Percentiles rank a stretch among this genome's conserved stretches.
These are phyloP conservation scores for Sporothrix curviconia DNA, from an alignment of 2,329 filamentous ascomycete species.

Conservation along the genomic window DNA sequence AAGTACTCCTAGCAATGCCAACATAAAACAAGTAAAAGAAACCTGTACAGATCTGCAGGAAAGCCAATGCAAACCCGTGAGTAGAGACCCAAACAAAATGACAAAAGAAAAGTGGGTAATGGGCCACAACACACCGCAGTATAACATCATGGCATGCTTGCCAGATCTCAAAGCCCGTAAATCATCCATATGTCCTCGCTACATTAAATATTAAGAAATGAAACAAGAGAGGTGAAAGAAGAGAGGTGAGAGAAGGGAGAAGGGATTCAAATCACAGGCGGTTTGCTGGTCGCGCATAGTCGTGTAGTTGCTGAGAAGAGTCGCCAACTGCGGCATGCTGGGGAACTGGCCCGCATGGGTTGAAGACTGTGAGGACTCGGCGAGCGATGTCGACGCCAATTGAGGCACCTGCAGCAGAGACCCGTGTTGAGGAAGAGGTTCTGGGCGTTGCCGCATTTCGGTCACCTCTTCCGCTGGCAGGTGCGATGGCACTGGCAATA, in stretches of 20 bases:
- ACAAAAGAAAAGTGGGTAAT: no score
- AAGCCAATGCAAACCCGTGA: background rate
- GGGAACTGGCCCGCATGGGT: background rate
- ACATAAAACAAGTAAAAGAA: background rate
- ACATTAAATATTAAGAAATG: background rate
- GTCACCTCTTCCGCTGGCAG: background rate
- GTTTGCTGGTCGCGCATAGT: constrained; percentile 5
- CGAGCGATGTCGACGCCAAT: background rate
- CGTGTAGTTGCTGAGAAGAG: constrained; percentile 1
- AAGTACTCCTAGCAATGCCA: constrained; percentile 17
- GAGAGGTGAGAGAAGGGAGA: background rate
- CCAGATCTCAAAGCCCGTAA: no score
- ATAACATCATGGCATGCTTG: no score
- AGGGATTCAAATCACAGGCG: background rate
- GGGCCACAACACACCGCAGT: no score
- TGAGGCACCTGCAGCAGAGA: background rate
- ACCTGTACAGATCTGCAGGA: background rate
- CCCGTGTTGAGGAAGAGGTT: background rate
- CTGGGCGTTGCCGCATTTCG: background rate
- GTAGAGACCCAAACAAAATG: background rate
- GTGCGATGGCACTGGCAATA: background rate
- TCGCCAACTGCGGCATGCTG: constrained; percentile 2
- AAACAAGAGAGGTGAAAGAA: background rate
- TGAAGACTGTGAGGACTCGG: background rate
- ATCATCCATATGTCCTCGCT: no score